Evolutionary conservation across 257 asterid genomes (phyloP).

Genomic region (Osmanthus fragrans): DNA sequence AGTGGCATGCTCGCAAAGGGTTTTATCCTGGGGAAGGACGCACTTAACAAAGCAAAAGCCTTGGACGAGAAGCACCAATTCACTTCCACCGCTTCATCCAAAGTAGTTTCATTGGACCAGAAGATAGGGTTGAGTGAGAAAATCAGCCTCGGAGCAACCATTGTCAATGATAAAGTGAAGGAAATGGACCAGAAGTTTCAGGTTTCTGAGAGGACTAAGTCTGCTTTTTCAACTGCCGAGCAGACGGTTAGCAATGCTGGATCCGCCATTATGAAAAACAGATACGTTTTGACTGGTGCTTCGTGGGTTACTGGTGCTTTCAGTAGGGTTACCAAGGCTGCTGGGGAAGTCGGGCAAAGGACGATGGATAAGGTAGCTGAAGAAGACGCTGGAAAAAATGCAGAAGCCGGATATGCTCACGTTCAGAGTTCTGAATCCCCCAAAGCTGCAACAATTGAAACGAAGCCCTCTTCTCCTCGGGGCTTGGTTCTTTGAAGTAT

Average conservation of each 20-base stretch:
- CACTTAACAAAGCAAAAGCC: conserved; percentile 42
- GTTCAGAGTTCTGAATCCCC: conserved; percentile 24
- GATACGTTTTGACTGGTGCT: conserved; percentile 43
- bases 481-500: conserved; percentile 20
- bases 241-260: conserved; percentile 49
- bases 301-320: conserved; percentile 54
- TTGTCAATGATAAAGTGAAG: conserved; percentile 43
- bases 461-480: conserved; percentile 21
- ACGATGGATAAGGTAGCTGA: conserved; percentile 39
- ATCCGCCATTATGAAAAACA: conserved; percentile 49
- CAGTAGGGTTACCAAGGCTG: conserved; percentile 44
- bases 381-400: conserved; percentile 31
- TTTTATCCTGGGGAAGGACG: conserved; percentile 43
- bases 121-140: conserved; percentile 46
- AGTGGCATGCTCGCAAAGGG: conserved; percentile 51
- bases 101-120: conserved; percentile 45
- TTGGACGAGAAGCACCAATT: conserved; percentile 55
- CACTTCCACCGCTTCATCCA: conserved; percentile 43
- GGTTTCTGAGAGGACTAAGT: conserved; percentile 44
- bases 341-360: conserved; percentile 46
- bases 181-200: conserved; percentile 49
- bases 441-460: conserved; percentile 8
- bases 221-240: conserved; percentile 45
- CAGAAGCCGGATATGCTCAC: conserved; percentile 24
- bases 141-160: conserved; percentile 33